Evolutionary conservation across 2,329 filamentous ascomycete genomes (phyloP), one percentile per base, ranked within the genome.

Genomic region (Trichoderma asperellum): DNA sequence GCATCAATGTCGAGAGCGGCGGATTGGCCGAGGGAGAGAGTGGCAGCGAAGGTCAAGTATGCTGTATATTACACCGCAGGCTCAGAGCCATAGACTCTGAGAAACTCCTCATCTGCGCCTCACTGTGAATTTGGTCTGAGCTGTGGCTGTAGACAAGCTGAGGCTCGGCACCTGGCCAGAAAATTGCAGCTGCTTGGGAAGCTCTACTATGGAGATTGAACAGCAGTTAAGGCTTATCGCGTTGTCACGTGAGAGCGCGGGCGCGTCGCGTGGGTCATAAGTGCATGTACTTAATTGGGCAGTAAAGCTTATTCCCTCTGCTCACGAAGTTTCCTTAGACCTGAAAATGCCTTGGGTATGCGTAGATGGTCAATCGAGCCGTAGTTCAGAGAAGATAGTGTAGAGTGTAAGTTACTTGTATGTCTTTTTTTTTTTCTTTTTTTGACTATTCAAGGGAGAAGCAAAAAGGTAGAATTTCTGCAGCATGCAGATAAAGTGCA

Each of bases 241-340:
- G 76, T 11, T 5, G 2, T 73, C 79, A 81, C 79, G 79, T 81
- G 79, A 73, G 14, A 14, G 16, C 78, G 77, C 75, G 78, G 24
- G 24, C 24, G 24, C 24, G 24, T 24, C 24, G 24, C 24, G 24
- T 24, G 24, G 24, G 24, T 24, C 24, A 24, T 24, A 24, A 24
- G 24, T 24, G 24, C 24, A 24, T 24, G 24, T 24, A 24, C 24
- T 24, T 24, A 24, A 24, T 24, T 24, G 24, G 24, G 24, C 24
- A 24, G 24, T 24, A 24, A 24, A 24, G 24, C 24, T 24, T 24
- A 24, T 24, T 24, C 24, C 24, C 24, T 24, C 24, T 3, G 24
- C 24, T 24, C 2, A 24, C 24, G 24, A 24, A 3, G 24, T 24
- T 24, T 24, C 3, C 2, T 24, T 24, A 2, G 24, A 24, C 24